A percentile compares a stretch with the other conserved stretches of the same genome.
These are phyloP conservation scores for Colletotrichum scovillei DNA, from an alignment of 2,329 filamentous ascomycete genomes.

Conservation along the genomic window DNA sequence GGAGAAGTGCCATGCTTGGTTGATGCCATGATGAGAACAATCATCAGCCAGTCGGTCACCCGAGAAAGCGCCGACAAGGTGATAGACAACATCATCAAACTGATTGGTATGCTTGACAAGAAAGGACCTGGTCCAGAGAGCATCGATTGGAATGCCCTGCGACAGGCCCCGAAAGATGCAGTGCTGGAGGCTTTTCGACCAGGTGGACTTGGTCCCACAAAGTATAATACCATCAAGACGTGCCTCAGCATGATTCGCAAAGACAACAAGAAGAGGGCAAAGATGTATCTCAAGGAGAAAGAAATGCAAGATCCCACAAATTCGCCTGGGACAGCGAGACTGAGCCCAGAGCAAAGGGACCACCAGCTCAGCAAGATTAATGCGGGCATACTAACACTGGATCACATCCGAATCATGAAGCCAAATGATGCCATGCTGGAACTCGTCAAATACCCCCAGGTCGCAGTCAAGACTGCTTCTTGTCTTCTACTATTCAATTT, in stretches of 20 bases:
- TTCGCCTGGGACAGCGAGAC: slow-evolving; percentile 53
- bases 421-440: slow-evolving; percentile 62
- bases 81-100: slow-evolving; percentile 71
- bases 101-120: slow-evolving; percentile 71
- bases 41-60: slow-evolving; percentile 63
- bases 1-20: slow-evolving; percentile 67
- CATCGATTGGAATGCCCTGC: slow-evolving; percentile 80
- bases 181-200: slow-evolving; percentile 72
- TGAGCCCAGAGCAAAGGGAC: slow-evolving; percentile 61
- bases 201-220: slow-evolving; percentile 78
- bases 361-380: slow-evolving; percentile 68
- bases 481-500: slow-evolving; percentile 69
- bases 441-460: slow-evolving; percentile 61
- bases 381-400: slow-evolving; percentile 67
- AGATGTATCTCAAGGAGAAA: slow-evolving; percentile 58
- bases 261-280: slow-evolving; percentile 65
- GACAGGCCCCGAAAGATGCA: slow-evolving; percentile 69
- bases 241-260: slow-evolving; percentile 79
- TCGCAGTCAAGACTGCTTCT: slow-evolving; percentile 68
- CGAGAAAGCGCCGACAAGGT: slow-evolving; percentile 69
- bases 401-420: slow-evolving; percentile 59
- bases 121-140: slow-evolving; percentile 75
- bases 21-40: slow-evolving; percentile 64
- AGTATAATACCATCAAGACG: slow-evolving; percentile 77
- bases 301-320: slow-evolving; percentile 52